Evolutionary conservation across 2,329 filamentous ascomycete species (phyloP).

Genomic region (Botrytis fragariae): DNA sequence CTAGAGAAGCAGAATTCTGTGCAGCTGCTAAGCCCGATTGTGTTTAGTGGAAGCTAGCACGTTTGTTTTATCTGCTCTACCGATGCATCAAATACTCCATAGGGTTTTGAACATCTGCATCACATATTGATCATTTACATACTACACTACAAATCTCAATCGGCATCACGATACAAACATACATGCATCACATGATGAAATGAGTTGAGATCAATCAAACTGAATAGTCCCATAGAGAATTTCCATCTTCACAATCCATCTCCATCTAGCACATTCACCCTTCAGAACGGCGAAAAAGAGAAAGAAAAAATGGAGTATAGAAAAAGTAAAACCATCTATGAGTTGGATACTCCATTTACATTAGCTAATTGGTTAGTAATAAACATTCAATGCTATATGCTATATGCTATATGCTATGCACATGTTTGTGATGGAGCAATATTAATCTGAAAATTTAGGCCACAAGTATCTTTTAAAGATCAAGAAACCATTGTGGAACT

Average conservation of each 20-base stretch:
- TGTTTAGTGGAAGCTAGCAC: neutral
- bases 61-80: neutral
- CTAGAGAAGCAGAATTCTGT: neutral
- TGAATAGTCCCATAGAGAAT: neutral
- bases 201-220: neutral
- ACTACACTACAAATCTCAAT: neutral
- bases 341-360: conserved; percentile 65
- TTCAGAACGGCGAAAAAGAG: neutral
- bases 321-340: conserved; percentile 58
- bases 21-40: neutral
- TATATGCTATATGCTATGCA: neutral
- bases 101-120: neutral
- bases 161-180: neutral
- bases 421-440: neutral
- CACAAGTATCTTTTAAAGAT: conserved; percentile 53
- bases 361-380: conserved; percentile 54
- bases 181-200: neutral
- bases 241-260: neutral
- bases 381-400: neutral
- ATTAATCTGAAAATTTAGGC: conserved; percentile 48
- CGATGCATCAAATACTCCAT: neutral
- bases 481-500: conserved; percentile 65
- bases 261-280: neutral
- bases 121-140: neutral
- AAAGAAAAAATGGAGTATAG: conserved; percentile 44